Base-by-base conservation (phyloP, 2,329 filamentous ascomycete genomes). In the Sporothrix euskadiensis region DNA sequence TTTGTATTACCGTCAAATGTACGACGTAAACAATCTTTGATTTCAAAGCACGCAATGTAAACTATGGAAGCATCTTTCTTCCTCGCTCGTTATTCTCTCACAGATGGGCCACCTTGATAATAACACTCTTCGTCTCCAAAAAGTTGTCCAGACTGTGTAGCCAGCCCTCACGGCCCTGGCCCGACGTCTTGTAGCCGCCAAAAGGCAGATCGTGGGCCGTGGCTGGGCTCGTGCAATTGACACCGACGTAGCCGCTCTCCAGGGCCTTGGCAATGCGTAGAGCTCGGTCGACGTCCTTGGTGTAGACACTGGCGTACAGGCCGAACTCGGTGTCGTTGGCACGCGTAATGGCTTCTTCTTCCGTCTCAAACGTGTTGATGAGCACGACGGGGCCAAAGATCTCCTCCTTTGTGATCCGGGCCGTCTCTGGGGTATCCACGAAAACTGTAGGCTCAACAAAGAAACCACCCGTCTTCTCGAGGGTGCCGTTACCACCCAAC, bases 311-410 rank as follows among this genome's bases (percentile, higher is more conserved):
- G 81, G 83, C 83, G 56, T 84, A 85, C 0, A 88, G 80, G n/a
- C 87, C 87, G 76, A 86, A 88, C 14, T 83, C 84, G 2, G 84
- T 85, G 77, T 87, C 82, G 76, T 89, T 88, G 4, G 86, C 86
- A 32, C 81, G 79, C 32, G 80, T 76, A 32, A 88, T 76, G 0
- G 84, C 85, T 72, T 88, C 85, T 30, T 83, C 82, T 75, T 88
- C 86, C 0, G 81, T 83, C 75, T 84, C 84, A 80, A 88, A 88
- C 0, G 82, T 83, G 69, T 81, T 81, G 75, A 88, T 83, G 47
- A 82, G 82, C 1, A 86, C 84, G 63, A 88, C 86, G 4, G 86
- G 86, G 0, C 86, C 86, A 74, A 88, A 88, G 9, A 88, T 83
- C 75, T 88, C 85, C 75, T 87, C 84, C n/a, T 82, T 81, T 78